Percentiles rank a stretch among this genome's conserved stretches.
These are phyloP conservation scores for Prunus kanzakura DNA, from an alignment of 306 rosid genomes.

Conservation along the genomic window DNA sequence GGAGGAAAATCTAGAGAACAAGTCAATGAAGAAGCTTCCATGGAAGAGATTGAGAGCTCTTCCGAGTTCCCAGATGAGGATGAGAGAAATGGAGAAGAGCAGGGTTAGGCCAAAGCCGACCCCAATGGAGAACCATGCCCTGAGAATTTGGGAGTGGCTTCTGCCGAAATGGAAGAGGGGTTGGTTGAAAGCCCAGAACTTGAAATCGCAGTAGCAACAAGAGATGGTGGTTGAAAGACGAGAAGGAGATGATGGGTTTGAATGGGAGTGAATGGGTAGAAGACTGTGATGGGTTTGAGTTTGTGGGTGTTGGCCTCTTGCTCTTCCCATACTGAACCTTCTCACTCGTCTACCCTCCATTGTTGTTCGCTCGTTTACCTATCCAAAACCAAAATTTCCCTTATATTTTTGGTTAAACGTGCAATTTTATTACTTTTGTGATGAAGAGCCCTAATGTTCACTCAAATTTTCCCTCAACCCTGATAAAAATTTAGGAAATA, in stretches of 20 bases:
- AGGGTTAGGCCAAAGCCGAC: slow-evolving; percentile 51
- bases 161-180: slow-evolving; percentile 52
- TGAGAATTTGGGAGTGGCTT: slow-evolving; percentile 40
- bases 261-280: slow-evolving; percentile 18
- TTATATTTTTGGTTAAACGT: background rate
- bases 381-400: background rate
- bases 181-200: slow-evolving; percentile 46
- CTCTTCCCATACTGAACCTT: slow-evolving; percentile 22
- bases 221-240: slow-evolving; percentile 18
- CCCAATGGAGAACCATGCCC: slow-evolving; percentile 63
- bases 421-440: background rate
- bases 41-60: slow-evolving; percentile 43
- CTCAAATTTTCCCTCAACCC: background rate
- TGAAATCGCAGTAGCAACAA: slow-evolving; percentile 51
- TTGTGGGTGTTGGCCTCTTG: background rate
- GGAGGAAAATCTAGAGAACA: background rate
- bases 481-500: too few relatives aligned
- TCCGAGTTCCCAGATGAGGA: slow-evolving; percentile 57
- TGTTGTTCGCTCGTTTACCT: background rate
- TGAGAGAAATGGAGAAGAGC: slow-evolving; percentile 45
- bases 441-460: background rate
- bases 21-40: slow-evolving; percentile 15
- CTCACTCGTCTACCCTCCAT: slow-evolving; percentile 35
- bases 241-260: background rate
- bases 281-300: background rate